Conservation (phyloP, 2,329 filamentous ascomycete genomes). For the Aspergillus alliaceus region DNA sequence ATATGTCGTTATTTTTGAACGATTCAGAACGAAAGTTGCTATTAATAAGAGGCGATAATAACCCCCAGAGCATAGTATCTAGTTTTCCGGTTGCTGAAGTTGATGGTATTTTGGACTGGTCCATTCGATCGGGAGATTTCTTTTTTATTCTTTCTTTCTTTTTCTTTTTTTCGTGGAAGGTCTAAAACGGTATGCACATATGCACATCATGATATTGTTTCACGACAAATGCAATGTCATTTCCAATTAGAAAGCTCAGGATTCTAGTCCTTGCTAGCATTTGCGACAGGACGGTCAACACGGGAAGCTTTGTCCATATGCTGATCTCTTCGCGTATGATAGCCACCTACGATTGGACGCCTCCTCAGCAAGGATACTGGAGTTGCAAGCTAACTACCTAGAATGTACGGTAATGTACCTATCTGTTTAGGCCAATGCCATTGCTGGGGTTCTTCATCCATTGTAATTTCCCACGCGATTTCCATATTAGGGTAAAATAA, state of each 20-base stretch:
- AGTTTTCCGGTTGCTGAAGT: not conserved
- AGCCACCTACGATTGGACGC: not conserved
- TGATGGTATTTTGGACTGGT: not conserved
- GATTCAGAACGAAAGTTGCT: not conserved
- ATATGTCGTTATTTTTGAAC: not conserved
- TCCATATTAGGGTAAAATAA: not conserved
- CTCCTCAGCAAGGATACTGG: not conserved
- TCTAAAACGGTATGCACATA: not conserved
- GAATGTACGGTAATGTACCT: not conserved
- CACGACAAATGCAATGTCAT: not conserved
- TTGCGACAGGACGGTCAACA: not conserved
- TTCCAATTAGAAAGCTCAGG: not conserved
- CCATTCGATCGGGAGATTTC: not conserved
- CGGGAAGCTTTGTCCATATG: conserved; percentile 10
- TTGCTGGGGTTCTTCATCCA: not conserved
- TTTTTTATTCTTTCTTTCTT: no score
- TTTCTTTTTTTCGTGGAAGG: not conserved
- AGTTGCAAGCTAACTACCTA: not conserved
- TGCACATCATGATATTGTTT: not conserved
- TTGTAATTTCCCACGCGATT: not conserved
- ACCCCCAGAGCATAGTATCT: not conserved
- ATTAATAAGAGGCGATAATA: not conserved
- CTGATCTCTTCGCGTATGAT: not conserved
- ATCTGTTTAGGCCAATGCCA: not conserved
- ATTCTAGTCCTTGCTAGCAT: not conserved